A percentile compares a stretch with the other conserved stretches of the same genome.
phyloP scores from a whole-genome alignment of 2,329 filamentous ascomycete genomes.

The Beauveria rudraprayagi region DNA sequence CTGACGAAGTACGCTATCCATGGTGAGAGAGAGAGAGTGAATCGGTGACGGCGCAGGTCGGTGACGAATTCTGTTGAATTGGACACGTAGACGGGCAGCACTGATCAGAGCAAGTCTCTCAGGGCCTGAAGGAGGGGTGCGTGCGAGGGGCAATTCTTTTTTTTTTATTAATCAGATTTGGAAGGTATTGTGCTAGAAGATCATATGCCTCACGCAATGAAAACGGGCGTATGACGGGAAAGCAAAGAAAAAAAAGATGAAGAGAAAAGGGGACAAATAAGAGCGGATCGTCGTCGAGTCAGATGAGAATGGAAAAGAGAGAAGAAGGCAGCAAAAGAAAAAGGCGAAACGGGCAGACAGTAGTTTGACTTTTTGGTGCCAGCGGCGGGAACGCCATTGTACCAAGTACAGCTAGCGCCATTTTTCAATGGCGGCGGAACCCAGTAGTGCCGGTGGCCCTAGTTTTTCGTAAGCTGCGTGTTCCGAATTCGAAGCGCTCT shows the following conservation, averaged over 20 bases:
- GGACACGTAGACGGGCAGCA: background rate
- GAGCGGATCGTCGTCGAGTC: background rate
- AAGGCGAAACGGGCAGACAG: background rate
- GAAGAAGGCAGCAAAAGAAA: background rate
- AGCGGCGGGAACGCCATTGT: background rate
- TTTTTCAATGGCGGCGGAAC: background rate
- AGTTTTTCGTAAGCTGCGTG: background rate
- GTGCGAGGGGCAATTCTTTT: background rate
- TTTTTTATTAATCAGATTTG: background rate
- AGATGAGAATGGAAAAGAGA: background rate
- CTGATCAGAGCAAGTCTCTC: background rate
- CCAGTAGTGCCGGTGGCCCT: background rate
- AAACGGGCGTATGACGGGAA: background rate
- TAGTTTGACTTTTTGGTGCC: background rate
- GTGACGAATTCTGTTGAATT: background rate
- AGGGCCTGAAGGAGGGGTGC: background rate
- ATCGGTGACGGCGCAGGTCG: background rate
- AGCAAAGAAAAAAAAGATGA: background rate
- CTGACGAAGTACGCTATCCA: slow-evolving; percentile 93
- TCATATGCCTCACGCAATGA: background rate
- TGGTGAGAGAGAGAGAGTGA: slow-evolving; percentile 31
- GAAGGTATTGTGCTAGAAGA: background rate
- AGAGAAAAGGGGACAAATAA: background rate
- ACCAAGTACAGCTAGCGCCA: background rate
- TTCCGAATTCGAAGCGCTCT: slow-evolving; percentile 3